Conservation (phyloP, 768 basidiomycete genomes). For the Boletus subcaerulescens region DNA sequence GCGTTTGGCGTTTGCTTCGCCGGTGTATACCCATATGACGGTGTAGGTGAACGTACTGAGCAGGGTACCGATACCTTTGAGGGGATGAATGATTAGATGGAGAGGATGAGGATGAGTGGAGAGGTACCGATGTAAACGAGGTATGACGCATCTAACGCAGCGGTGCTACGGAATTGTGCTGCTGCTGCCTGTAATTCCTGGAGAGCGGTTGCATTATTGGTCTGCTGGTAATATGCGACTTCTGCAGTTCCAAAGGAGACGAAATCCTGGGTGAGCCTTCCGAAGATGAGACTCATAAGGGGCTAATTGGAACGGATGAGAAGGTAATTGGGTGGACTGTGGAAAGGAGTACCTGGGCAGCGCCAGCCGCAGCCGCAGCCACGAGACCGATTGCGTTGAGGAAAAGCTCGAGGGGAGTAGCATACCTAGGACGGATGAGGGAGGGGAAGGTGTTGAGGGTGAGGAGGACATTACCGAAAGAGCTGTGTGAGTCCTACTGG, state of each 20-base stretch:
- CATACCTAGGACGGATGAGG: slow-evolving; percentile 49
- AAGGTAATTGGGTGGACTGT: background rate
- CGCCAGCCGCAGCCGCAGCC: slow-evolving; percentile 73
- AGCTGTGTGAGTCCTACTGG: slow-evolving; percentile 43
- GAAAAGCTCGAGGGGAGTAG: slow-evolving; percentile 64
- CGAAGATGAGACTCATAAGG: slow-evolving; percentile 82
- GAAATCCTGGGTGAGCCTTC: slow-evolving; percentile 72
- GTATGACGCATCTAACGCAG: slow-evolving; percentile 59
- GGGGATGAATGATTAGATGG: background rate
- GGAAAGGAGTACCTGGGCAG: slow-evolving; percentile 59
- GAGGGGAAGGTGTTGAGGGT: background rate
- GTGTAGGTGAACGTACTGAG: slow-evolving; percentile 72
- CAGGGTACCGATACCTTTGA: slow-evolving; percentile 69
- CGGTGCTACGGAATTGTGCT: slow-evolving; percentile 46
- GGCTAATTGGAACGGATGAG: slow-evolving; percentile 41
- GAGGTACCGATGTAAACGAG: slow-evolving; percentile 63
- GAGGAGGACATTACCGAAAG: slow-evolving; percentile 40
- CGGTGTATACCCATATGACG: slow-evolving; percentile 67
- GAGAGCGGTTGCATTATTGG: slow-evolving; percentile 30
- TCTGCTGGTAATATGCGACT: slow-evolving; percentile 12
- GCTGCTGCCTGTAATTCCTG: slow-evolving; percentile 35
- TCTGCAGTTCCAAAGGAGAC: slow-evolving; percentile 48
- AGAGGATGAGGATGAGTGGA: background rate
- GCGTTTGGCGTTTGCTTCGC: slow-evolving; percentile 79
- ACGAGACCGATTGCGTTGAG: slow-evolving; percentile 71